Evolutionary conservation across 2,329 filamentous ascomycete species (phyloP).

Genomic region (Elsinoe ampelina): DNA sequence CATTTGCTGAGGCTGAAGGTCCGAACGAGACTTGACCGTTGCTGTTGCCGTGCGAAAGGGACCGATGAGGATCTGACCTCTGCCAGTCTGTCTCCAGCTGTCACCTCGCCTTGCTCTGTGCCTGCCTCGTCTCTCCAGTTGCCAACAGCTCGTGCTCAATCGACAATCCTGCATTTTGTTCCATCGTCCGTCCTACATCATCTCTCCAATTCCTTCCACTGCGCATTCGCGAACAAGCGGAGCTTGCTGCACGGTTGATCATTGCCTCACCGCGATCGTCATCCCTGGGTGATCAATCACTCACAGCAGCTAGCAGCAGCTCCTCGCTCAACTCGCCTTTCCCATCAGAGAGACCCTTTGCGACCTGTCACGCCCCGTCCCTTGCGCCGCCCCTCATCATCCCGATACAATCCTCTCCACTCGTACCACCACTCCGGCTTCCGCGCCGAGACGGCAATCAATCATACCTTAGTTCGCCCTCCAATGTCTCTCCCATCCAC

Average conservation of each 20-base stretch:
- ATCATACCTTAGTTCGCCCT: constrained; percentile 5
- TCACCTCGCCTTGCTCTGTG: neutral
- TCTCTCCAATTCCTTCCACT: neutral
- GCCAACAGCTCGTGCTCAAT: neutral
- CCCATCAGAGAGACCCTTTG: neutral
- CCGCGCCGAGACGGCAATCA: constrained; percentile 12
- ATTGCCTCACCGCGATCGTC: constrained; percentile 8
- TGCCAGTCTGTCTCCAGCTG: no score
- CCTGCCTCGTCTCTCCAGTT: constrained; percentile 1
- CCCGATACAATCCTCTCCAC: constrained; percentile 12
- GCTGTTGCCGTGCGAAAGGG: constrained; percentile 12
- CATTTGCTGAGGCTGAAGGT: neutral
- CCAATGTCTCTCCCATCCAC: constrained; percentile 36
- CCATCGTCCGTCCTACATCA: neutral
- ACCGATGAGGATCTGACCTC: neutral
- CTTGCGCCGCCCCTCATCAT: constrained; percentile 10
- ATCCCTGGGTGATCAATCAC: neutral
- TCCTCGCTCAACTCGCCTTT: neutral
- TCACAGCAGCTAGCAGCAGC: neutral
- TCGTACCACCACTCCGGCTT: constrained; percentile 10
- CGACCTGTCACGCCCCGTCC: constrained; percentile 11
- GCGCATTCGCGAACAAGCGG: neutral
- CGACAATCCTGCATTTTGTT: neutral
- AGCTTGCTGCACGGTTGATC: constrained; percentile 10
- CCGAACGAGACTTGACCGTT: constrained; percentile 6